Percentiles rank a stretch among this genome's conserved stretches.
Conservation (phyloP, 1,139 yeast species). For the Protomyces arabidopsidicola region DNA sequence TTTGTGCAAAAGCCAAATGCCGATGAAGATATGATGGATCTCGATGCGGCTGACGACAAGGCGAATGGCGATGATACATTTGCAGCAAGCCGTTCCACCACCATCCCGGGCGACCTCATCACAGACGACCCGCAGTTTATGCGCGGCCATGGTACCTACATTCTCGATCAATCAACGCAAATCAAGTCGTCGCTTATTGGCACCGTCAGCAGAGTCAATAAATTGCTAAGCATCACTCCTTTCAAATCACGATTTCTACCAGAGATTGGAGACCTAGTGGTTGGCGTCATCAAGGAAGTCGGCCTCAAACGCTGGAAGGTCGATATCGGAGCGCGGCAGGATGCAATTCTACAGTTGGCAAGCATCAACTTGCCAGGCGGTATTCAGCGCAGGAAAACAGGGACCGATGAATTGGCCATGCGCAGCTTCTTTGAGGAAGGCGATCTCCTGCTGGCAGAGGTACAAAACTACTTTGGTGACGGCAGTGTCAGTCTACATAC, state of each 20-base stretch:
- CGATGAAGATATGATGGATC: slow-evolving; percentile 50
- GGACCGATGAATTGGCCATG: slow-evolving; percentile 95
- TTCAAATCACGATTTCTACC: slow-evolving; percentile 67
- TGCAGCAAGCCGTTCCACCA: slow-evolving; percentile 41
- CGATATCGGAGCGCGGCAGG: slow-evolving; percentile 89
- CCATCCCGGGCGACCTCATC: slow-evolving; percentile 95
- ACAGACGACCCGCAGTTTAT: slow-evolving; percentile 97
- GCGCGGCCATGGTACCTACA: slow-evolving; percentile 98
- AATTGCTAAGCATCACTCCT: slow-evolving; percentile 79
- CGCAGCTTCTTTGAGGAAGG: slow-evolving; percentile 90
- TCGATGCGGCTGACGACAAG: slow-evolving; percentile 26
- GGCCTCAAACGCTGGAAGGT: slow-evolving; percentile 95
- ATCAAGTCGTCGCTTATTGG: slow-evolving; percentile 95
- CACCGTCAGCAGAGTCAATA: slow-evolving; percentile 75
- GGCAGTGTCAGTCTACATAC: slow-evolving; percentile 95
- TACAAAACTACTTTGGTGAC: slow-evolving; percentile 80
- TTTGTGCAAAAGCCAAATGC: not conserved
- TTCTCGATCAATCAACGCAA: slow-evolving; percentile 48
- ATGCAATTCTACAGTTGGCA: slow-evolving; percentile 87
- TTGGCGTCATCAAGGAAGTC: slow-evolving; percentile 91
- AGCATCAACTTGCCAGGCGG: slow-evolving; percentile 98
- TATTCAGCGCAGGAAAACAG: slow-evolving; percentile 84
- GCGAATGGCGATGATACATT: not conserved
- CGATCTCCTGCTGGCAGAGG: slow-evolving; percentile 89
- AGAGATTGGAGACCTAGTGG: slow-evolving; percentile 92